Percentiles rank a stretch among this genome's conserved stretches.
Evolutionary conservation across 1,284 basidiomycete genomes (phyloP).

Genomic region (Irpex lacteus): DNA sequence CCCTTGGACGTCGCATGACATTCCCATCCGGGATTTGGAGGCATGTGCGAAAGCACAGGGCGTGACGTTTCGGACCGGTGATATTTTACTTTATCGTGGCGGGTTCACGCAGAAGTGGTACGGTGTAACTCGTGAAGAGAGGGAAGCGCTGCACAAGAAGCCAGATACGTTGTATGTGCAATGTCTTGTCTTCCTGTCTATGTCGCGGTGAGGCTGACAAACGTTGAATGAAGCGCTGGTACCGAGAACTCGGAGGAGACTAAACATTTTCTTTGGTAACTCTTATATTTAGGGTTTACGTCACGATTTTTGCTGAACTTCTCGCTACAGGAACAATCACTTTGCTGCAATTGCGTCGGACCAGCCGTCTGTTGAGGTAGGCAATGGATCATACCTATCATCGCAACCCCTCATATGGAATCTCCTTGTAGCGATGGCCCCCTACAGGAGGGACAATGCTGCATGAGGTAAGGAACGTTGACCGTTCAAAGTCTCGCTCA

Average conservation of each 20-base stretch:
- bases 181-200: not conserved
- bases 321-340: conserved; percentile 62
- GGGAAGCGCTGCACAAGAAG: conserved; percentile 39
- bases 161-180: conserved; percentile 50
- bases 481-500: not conserved
- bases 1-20: conserved; percentile 57
- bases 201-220: not conserved
- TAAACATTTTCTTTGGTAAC: not conserved
- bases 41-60: conserved; percentile 57
- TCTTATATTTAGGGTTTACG: not conserved
- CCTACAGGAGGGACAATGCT: not conserved
- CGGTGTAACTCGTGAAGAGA: conserved; percentile 40
- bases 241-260: not conserved
- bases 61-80: conserved; percentile 54
- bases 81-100: conserved; percentile 59
- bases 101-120: conserved; percentile 66
- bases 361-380: conserved; percentile 66
- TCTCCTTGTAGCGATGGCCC: not conserved
- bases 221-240: not conserved
- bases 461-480: not conserved
- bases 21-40: conserved; percentile 55
- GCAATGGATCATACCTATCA: not conserved
- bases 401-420: not conserved
- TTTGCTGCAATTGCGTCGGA: conserved; percentile 74
- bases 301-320: not conserved